Evolutionary conservation across 768 basidiomycete species (phyloP).

Genomic region (Serendipita sp.): DNA sequence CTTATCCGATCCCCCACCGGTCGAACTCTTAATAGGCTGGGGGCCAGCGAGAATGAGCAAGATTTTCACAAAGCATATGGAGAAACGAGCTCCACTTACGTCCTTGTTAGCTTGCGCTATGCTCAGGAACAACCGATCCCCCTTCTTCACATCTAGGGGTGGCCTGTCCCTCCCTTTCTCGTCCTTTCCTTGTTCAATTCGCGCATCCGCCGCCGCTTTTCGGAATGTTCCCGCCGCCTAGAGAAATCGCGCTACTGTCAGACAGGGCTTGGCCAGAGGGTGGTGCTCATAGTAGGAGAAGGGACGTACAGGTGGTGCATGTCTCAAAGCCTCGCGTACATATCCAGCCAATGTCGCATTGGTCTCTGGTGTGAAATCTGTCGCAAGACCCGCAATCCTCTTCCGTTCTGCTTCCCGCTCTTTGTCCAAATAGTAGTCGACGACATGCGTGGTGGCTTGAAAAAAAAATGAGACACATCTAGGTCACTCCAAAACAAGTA

Average conservation of each 20-base stretch:
- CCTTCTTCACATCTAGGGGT: neutral
- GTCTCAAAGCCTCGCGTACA: conserved; percentile 29
- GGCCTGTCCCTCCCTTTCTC: conserved; percentile 16
- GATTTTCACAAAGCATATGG: neutral
- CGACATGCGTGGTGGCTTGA: conserved; percentile 21
- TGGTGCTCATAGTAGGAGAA: too few relatives aligned
- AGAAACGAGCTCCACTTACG: conserved; percentile 17
- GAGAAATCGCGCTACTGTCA: too few relatives aligned
- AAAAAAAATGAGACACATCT: neutral
- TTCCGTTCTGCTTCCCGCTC: conserved; percentile 26
- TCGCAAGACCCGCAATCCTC: conserved; percentile 16
- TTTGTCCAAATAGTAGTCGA: conserved; percentile 39
- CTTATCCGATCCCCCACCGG: too few relatives aligned
- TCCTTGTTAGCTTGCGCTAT: conserved; percentile 25
- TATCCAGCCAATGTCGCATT: conserved; percentile 29
- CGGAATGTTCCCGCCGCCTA: conserved; percentile 24
- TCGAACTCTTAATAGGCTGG: too few relatives aligned
- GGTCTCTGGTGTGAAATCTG: conserved; percentile 1
- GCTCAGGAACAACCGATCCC: conserved; percentile 22
- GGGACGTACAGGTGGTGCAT: neutral
- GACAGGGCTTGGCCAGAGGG: too few relatives aligned
- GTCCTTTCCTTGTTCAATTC: conserved; percentile 22
- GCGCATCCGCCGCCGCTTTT: conserved; percentile 19
- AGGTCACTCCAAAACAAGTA: neutral
- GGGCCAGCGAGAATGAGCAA: neutral